Percentiles rank a stretch among this genome's conserved stretches.
phyloP scores from a whole-genome alignment of 306 rosid species.

The Vigna hirtella region DNA sequence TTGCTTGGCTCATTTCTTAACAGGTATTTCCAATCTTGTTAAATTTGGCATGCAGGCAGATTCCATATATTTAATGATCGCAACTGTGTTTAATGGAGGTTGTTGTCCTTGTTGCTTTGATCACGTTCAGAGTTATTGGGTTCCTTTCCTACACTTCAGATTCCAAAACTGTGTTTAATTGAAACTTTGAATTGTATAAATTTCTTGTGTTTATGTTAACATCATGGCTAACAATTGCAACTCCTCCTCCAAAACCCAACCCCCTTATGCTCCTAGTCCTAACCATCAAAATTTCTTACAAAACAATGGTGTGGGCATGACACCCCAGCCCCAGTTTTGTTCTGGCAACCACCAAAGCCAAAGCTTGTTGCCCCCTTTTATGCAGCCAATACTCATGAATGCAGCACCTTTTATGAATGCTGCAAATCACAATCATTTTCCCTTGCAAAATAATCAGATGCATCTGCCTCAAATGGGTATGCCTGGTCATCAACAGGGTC shows the following conservation, averaged over 20 bases:
- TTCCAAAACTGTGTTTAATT: background rate
- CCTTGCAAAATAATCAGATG: slow-evolving; percentile 61
- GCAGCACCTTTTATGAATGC: slow-evolving; percentile 56
- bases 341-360: slow-evolving; percentile 48
- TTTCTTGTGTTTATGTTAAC: slow-evolving; percentile 25
- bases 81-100: too few species aligned
- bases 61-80: too few species aligned
- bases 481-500: slow-evolving; percentile 51
- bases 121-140: background rate
- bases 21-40: too few species aligned
- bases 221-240: slow-evolving; percentile 36
- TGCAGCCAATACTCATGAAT: slow-evolving; percentile 51
- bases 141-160: background rate
- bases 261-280: slow-evolving; percentile 45
- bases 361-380: slow-evolving; percentile 47
- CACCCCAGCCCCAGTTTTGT: slow-evolving; percentile 59
- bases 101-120: background rate
- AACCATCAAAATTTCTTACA: slow-evolving; percentile 53
- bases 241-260: slow-evolving; percentile 48
- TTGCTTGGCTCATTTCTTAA: too few species aligned
- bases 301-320: slow-evolving; percentile 55
- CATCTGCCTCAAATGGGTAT: slow-evolving; percentile 54
- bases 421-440: slow-evolving; percentile 46
- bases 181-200: background rate
- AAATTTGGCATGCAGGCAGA: too few species aligned